Base-by-base conservation (phyloP, 257 asterid genomes). In the Nicotiana noctiflora region DNA sequence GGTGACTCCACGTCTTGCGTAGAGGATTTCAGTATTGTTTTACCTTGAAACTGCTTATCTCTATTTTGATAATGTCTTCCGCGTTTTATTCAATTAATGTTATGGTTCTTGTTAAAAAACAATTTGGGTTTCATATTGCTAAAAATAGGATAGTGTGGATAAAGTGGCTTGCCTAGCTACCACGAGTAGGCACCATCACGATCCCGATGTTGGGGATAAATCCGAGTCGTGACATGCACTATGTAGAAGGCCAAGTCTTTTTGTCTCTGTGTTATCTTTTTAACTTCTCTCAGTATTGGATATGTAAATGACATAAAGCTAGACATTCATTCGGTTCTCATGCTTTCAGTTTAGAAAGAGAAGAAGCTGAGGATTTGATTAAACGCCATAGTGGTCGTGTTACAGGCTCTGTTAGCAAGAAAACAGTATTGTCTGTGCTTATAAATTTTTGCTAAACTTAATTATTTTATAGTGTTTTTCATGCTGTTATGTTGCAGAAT, bases 371-470 rank as follows among this genome's bases (percentile, higher is more conserved):
- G 89, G 99, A 92, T 88, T 88, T 95, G 89, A 93, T 95, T 83
- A 95, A 95, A 88, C 96, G 97, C 81, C 88, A 93, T 56, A 97
- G 98, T 83, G 99, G 99, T 52, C 98, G 99, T 82, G 91, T 93
- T 83, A 95, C 99, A 59, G 98, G 98, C 86, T 95, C 99, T 82
- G 89, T 95, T 89, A 95, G 99, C 98, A 95, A 93, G 88, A 95
- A 93, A 86, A 93, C 99, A 96, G 99, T 95, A 86, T 51, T 51
- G 83, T 49, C 18, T 18, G 3, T 6, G 40, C 64, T 79, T 46
- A 29, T 52, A 79, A 29, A 49, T 79, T 64, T 66, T 82, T 86
- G 31, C 62, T 79, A 49, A 31, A 15, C 3, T 8, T 37, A 61
- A 64, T 18, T 12, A 52, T 11, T 77, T 19, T 64, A n/a, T n/a